phyloP scores from a whole-genome alignment of 345 rosid genomes.

The Rubroshorea leprosula region DNA sequence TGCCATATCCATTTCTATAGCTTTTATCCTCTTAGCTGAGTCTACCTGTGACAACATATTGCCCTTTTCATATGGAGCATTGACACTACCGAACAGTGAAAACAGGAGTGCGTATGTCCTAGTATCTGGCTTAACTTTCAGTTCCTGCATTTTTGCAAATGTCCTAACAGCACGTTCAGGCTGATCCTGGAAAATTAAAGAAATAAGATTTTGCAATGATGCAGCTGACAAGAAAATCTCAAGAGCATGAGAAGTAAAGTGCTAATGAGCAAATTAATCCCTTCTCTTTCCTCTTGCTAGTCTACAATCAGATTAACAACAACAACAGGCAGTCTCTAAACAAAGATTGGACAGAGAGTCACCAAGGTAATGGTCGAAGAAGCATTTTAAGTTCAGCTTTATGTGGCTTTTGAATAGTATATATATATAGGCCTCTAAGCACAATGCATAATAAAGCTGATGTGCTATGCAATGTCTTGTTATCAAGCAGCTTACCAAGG shows the following conservation, averaged over 20 bases:
- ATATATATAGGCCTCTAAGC: too few relatives aligned
- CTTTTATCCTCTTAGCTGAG: constrained; percentile 54
- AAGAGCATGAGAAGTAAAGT: neutral
- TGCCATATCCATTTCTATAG: constrained; percentile 71
- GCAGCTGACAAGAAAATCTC: neutral
- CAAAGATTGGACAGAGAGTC: too few relatives aligned
- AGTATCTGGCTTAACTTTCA: constrained; percentile 48
- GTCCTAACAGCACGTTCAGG: constrained; percentile 68
- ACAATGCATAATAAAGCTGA: neutral
- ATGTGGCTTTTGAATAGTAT: too few relatives aligned
- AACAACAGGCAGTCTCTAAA: too few relatives aligned
- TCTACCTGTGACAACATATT: constrained; percentile 49
- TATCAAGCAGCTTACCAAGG: constrained; percentile 42
- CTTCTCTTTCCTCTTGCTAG: neutral
- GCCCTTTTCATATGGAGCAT: constrained; percentile 70
- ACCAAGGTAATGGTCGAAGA: too few relatives aligned
- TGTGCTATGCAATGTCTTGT: neutral
- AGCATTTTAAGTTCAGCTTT: too few relatives aligned
- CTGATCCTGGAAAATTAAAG: constrained; percentile 48
- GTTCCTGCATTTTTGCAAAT: constrained; percentile 65
- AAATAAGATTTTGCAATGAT: constrained; percentile 3
- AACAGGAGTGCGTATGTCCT: constrained; percentile 64
- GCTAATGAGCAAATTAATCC: neutral
- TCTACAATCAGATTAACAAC: neutral
- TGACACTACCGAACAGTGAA: constrained; percentile 65